Evolutionary conservation across 768 basidiomycete species (phyloP), one percentile per base, ranked within the genome.

Genomic region (Boletus barrowsii): DNA sequence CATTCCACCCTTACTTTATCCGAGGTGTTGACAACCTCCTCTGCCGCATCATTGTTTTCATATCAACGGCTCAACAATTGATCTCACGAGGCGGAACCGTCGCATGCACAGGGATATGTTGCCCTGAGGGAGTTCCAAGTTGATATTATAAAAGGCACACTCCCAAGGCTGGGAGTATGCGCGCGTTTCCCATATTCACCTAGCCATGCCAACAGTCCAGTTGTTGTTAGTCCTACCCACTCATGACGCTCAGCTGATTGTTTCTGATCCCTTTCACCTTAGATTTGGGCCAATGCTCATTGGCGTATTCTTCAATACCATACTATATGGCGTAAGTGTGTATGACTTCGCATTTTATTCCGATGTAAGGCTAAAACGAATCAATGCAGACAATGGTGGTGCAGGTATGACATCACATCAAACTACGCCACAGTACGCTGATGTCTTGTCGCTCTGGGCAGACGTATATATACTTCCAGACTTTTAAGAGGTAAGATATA

Each of bases 401-500:
- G 18, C 62, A 62, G 61, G 62, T 62, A 30, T 26, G 51, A 26
- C 7, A 22, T 33, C 10, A 42, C 1, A 30, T 24, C n/a, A 13
- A 20, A 49, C 2, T 3, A 2, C 5, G 18, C 7, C 4, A 11
- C 8, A 33, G 4, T 13, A 3, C 18, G 3, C 35, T 53, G 22
- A 62, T 29, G 6, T 24, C 15, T 13, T 17, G 20, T 30, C 22
- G 1, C 14, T 42, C 20, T 0, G 17, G 26, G 29, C 76, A 83
- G 64, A 70, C 74, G 8, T 80, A 77, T 54, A 49, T 83, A 13
- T 82, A 83, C 59, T 76, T 71, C 60, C 73, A 70, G 37, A 70
- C 73, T 0, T 76, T 69, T 62, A 75, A 74, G 54, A 64, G 57
- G 79, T 63, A 73, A 37, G 54, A 66, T 9, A 15, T 22, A 13